These are phyloP conservation scores for Blumeria hordei DNA, from an alignment of 2,329 filamentous ascomycete genomes.

Conservation along the genomic window DNA sequence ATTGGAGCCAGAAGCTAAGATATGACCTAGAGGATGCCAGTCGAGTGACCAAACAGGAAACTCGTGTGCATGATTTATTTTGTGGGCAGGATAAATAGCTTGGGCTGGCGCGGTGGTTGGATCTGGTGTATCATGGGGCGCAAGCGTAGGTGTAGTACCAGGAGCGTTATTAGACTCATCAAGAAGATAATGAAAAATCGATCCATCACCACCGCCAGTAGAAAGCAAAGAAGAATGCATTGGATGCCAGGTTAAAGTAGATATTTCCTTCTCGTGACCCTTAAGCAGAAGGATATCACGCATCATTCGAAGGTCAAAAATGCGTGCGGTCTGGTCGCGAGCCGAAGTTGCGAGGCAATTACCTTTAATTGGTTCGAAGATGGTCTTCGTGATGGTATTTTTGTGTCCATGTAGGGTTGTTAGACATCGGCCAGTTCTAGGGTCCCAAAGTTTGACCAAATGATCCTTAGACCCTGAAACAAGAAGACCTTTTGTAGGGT, in stretches of 20 bases:
- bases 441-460: conserved; percentile 93
- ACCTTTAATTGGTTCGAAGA: conserved; percentile 70
- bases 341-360: conserved; percentile 77
- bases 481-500: conserved; percentile 77
- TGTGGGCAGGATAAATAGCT: conserved; percentile 80
- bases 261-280: conserved; percentile 90
- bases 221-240: conserved; percentile 73
- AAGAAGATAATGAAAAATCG: conserved; percentile 81
- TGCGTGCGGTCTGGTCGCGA: conserved; percentile 71
- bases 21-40: conserved; percentile 92
- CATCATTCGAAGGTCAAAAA: conserved; percentile 97
- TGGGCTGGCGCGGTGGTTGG: conserved; percentile 60
- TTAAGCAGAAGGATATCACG: conserved; percentile 82
- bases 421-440: conserved; percentile 68
- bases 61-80: conserved; percentile 67
- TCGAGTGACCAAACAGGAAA: conserved; percentile 94
- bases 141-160: conserved; percentile 44
- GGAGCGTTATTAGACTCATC: conserved; percentile 76
- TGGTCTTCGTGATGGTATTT: conserved; percentile 81
- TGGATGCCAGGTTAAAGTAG: conserved; percentile 80
- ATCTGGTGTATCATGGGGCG: conserved; percentile 68
- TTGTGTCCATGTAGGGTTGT: conserved; percentile 94
- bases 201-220: conserved; percentile 74
- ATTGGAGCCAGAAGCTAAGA: conserved; percentile 85
- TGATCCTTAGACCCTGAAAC: conserved; percentile 97